Conservation (phyloP, 1,139 yeast species). For the Protomyces inouyei region DNA sequence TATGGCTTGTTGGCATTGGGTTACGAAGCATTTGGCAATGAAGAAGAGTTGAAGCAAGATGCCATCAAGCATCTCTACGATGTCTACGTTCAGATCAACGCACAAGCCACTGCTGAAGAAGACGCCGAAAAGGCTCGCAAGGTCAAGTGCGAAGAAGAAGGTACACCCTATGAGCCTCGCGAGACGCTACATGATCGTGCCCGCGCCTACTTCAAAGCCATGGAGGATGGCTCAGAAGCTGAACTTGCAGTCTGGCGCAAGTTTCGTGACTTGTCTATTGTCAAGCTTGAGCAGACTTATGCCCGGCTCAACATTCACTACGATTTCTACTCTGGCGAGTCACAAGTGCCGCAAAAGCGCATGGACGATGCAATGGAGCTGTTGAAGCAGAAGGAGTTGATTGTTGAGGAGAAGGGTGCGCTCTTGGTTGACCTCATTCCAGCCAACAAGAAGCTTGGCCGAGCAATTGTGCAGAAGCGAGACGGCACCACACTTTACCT, state of each 20-base stretch:
- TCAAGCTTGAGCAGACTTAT: constrained; percentile 77
- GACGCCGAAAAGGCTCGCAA: constrained; percentile 26
- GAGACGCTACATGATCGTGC: constrained; percentile 48
- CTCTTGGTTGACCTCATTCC: constrained; percentile 76
- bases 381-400: constrained; percentile 63
- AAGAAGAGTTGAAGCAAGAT: constrained; percentile 62
- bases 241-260: constrained; percentile 78
- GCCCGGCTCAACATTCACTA: constrained; percentile 84
- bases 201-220: constrained; percentile 75
- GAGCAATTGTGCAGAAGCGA: constrained; percentile 85
- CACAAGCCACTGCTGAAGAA: constrained; percentile 40
- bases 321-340: constrained; percentile 91
- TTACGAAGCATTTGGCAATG: constrained; percentile 76
- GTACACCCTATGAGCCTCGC: constrained; percentile 28
- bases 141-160: constrained; percentile 23
- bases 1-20: constrained; percentile 85
- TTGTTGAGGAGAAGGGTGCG: constrained; percentile 90
- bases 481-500: constrained; percentile 94
- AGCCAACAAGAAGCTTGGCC: constrained; percentile 88
- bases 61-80: constrained; percentile 94
- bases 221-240: constrained; percentile 89
- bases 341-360: constrained; percentile 73
- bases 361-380: constrained; percentile 63
- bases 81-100: constrained; percentile 83
- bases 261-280: constrained; percentile 86